Evolutionary conservation across 768 basidiomycete genomes (phyloP), one percentile per base, ranked within the genome.

Genomic region (Udeniomyces megalosporus): DNA sequence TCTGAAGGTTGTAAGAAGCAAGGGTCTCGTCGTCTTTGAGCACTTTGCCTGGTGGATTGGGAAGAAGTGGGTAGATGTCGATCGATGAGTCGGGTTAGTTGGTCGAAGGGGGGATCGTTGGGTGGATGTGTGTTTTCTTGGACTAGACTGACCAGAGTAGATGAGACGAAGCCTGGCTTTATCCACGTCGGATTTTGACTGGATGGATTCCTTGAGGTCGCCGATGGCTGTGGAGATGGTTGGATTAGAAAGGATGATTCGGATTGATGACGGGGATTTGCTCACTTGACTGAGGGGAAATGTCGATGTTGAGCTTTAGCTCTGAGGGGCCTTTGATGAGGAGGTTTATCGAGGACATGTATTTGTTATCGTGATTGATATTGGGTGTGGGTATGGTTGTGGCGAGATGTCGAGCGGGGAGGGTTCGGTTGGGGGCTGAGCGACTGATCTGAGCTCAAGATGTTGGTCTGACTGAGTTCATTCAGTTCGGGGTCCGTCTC

Each of bases 191-290:
- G 85, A 84, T 76, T 88, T 82, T 31, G 77, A 82, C 8, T 90
- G 85, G 75, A 99, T 88, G 34, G 83, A 83, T 64, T 83, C 80
- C 78, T 99, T 99, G 71, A 99, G 83, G 66, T 97, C 89, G 52
- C 78, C 75, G 28, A 97, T 91, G 0, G 85, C 58, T 60, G 48
- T 6, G 35, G n/a, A 28, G 24, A 49, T 26, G 28, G n/a, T n/a
- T 20, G 11, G n/a, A 49, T 31, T 26, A 26, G 49, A 34, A 12
- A 32, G 24, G 20, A 14, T 5, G 29, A 14, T 22, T n/a, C n/a
- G n/a, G n/a, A n/a, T n/a, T n/a, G n/a, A n/a, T n/a, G n/a, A n/a
- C n/a, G n/a, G n/a, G n/a, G n/a, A n/a, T n/a, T n/a, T n/a, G n/a
- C n/a, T n/a, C n/a, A n/a, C n/a, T n/a, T n/a, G 24, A 20, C 10